Evolutionary conservation across 169 alveolate genomes (phyloP).

Genomic region (Eimeria sp.): DNA sequence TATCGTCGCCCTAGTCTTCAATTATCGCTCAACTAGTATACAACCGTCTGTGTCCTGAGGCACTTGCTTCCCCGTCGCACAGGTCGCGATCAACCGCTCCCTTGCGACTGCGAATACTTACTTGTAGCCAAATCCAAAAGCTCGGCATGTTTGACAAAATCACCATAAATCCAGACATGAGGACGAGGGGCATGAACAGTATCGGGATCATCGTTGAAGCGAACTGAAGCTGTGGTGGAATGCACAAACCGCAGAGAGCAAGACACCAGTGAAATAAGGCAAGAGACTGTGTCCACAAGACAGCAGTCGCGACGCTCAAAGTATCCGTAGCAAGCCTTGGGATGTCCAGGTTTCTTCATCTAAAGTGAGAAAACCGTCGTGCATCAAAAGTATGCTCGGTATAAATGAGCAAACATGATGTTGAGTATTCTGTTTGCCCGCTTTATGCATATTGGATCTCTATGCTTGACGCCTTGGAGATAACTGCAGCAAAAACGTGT

Average conservation of each 20-base stretch:
- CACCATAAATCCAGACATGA: slow-evolving; percentile 82
- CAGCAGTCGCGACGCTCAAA: background rate
- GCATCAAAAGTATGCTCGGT: background rate
- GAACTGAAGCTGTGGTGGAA: slow-evolving; percentile 62
- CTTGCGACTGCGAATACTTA: slow-evolving; percentile 3
- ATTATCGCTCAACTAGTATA: background rate
- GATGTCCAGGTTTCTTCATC: background rate
- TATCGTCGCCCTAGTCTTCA: background rate
- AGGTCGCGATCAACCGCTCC: background rate
- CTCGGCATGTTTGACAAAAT: slow-evolving; percentile 74
- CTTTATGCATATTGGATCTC: background rate
- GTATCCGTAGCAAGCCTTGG: background rate
- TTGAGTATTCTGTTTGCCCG: background rate
- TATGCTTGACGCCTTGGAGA: background rate
- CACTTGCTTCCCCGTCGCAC: background rate
- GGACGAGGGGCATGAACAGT: slow-evolving; percentile 81
- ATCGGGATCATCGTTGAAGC: slow-evolving; percentile 80
- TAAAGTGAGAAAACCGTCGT: background rate
- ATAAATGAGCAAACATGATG: background rate
- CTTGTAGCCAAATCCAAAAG: slow-evolving; percentile 85
- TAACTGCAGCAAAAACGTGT: background rate
- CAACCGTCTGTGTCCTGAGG: background rate
- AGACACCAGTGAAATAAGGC: background rate
- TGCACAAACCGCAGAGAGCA: background rate
- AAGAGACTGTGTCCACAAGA: background rate